Base-by-base conservation (phyloP, 1,284 basidiomycete genomes). In the Laetiporus sulphureus region DNA sequence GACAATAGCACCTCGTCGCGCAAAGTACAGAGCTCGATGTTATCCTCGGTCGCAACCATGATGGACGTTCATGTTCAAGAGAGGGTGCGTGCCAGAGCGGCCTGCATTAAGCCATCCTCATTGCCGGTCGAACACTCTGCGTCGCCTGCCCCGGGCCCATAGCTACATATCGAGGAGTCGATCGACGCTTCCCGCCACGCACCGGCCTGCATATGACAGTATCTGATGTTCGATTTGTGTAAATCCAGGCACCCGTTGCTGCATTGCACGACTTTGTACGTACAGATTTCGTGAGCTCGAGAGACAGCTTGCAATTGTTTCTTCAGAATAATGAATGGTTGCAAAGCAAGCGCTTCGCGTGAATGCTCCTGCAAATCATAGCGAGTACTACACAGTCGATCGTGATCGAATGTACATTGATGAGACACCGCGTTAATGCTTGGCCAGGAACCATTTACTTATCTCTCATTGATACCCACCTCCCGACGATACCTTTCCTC, bases 1-100 rank as follows among this genome's bases (percentile, higher is more conserved):
- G 13, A 13, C 11, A 33, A 6, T 21, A 50, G n/a, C 38, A 54
- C 54, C 48, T 56, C 47, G 8, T 31, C 36, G 34, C 42, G 41
- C 5, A 54, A 6, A 4, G 35, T 27, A 18, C 46, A 38, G 4
- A 54, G 22, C 18, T 47, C 46, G 0, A 13, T 13, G 47, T n/a
- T 29, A 45, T 36, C 6, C 34, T 25, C 23, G 21, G 20, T 19
- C 15, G 33, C 2, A 36, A 33, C n/a, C 7, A 22, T 29, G 16
- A 19, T 10, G 24, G 22, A 40, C 15, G 13, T 18, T n/a, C 18
- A 22, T 12, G 10, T 13, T 27, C 8, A 8, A 7, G 25, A 27
- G 25, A 7, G 13, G 7, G 8, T 13, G 25, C 25, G 25, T 16
- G 16, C 16, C 11, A n/a, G 15, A 22, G 10, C 11, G 12, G 34